phyloP scores from a whole-genome alignment of 805 yeast species.

The Myxozyma melibiosi region DNA sequence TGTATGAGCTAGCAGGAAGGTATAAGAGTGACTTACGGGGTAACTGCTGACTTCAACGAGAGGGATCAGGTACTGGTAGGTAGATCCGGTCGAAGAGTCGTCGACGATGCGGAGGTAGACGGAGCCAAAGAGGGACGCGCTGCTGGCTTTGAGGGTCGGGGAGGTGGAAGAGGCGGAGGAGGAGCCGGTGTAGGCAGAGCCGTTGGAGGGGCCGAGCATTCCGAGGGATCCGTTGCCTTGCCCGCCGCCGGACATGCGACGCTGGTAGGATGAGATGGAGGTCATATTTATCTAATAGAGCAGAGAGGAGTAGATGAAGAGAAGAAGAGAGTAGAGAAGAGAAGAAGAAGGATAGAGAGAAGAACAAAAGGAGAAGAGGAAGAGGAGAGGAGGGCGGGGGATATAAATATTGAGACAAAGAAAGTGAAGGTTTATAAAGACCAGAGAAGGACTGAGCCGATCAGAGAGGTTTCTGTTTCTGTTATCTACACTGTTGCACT shows the following conservation, averaged over 20 bases:
- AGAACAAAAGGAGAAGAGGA: background rate
- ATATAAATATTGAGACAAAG: no score
- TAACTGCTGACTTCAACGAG: slow-evolving; percentile 25
- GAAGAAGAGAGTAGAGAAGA: background rate
- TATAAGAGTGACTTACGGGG: slow-evolving; percentile 9
- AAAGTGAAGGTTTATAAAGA: no score
- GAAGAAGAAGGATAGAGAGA: background rate
- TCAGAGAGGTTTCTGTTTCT: no score
- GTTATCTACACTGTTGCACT: no score
- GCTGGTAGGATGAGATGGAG: slow-evolving; percentile 19
- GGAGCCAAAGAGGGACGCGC: slow-evolving; percentile 15
- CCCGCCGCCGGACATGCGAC: slow-evolving; percentile 25
- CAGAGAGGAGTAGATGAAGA: background rate
- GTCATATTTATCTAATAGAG: background rate
- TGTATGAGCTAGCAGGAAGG: background rate
- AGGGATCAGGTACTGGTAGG: slow-evolving; percentile 28
- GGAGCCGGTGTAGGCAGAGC: slow-evolving; percentile 6
- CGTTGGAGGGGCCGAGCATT: slow-evolving; percentile 5
- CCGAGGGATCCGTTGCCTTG: slow-evolving; percentile 16
- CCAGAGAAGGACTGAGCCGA: no score
- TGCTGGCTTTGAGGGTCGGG: slow-evolving; percentile 15
- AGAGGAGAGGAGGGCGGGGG: background rate
- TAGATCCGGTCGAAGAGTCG: background rate
- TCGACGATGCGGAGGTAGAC: slow-evolving; percentile 27
- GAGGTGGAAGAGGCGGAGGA: slow-evolving; percentile 15